phyloP scores from a whole-genome alignment of 345 rosid genomes.

The Moringa oleifera region DNA sequence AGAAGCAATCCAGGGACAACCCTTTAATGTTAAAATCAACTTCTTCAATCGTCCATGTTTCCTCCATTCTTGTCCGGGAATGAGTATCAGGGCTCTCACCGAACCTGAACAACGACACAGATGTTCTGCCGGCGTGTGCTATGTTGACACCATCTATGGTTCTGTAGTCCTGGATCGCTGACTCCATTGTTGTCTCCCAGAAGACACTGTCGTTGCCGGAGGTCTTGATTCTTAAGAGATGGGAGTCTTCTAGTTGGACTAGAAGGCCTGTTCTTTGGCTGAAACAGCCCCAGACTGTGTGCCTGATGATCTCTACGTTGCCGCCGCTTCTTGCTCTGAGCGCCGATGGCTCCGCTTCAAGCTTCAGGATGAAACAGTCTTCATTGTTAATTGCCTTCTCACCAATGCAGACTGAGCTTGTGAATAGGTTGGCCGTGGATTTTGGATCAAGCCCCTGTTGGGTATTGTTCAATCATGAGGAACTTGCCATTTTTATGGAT shows the following conservation, averaged over 20 bases:
- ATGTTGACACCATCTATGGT: conserved; percentile 73
- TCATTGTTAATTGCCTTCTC: conserved; percentile 62
- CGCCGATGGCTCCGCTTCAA: conserved; percentile 55
- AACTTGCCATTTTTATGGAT: too few relatives aligned
- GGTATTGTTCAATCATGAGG: too few relatives aligned
- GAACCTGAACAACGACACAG: conserved; percentile 56
- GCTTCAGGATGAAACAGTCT: conserved; percentile 74
- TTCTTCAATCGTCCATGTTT: conserved; percentile 84
- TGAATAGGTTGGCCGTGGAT: conserved; percentile 63
- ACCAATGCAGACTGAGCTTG: conserved; percentile 63
- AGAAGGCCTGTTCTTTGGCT: conserved; percentile 89
- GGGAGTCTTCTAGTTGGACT: conserved; percentile 72
- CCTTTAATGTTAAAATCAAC: conserved; percentile 91
- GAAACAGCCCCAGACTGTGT: conserved; percentile 87
- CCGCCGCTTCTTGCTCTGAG: conserved; percentile 60
- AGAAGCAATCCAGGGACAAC: conserved; percentile 77
- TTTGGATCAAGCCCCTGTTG: conserved; percentile 89
- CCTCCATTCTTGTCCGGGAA: conserved; percentile 89
- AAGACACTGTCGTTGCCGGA: conserved; percentile 42
- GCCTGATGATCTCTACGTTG: conserved; percentile 68
- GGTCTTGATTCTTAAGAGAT: conserved; percentile 63
- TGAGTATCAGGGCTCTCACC: conserved; percentile 59
- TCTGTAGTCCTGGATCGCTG: conserved; percentile 65
- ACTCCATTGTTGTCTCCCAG: conserved; percentile 96
- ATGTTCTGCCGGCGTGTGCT: conserved; percentile 71